Base-by-base conservation (phyloP, 208 protist genomes). In the Acanthamoeba castellanii region DNA sequence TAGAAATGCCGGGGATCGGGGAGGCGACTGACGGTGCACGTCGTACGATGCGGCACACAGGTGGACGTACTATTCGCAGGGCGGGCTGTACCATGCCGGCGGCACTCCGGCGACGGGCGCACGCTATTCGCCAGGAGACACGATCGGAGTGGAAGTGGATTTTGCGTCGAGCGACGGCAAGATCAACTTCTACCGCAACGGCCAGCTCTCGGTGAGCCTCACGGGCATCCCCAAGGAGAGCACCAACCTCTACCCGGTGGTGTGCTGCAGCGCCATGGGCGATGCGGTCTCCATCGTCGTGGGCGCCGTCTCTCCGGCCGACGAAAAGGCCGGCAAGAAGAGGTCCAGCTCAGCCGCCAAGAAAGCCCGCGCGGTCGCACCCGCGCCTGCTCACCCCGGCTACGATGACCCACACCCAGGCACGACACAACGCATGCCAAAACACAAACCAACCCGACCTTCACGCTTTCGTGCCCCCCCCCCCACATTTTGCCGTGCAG, bases 311-410 rank as follows among this genome's bases (percentile, higher is more conserved):
- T 72, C 66, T 20, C 66, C 66, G 14, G 66, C 76, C 30, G 76
- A 85, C 76, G 76, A 85, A 85, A 85, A 85, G 47, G 76, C 47
- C 30, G 76, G 42, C 76, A 85, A 50, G 47, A 47, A 85, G 37
- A 85, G 27, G 76, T 42, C 27, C 18, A 27, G n/a, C 76, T 85
- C 42, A 11, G 34, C 20, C 34, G 25, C 76, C 76, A 85, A 57
- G 76, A 76, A 20, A 37, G 13, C 68, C 68, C 34, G 14, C 14
- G 0, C 9, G 34, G 68, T 20, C 50, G 3, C 66, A n/a, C 66
- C 66, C 22, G 2, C 22, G 22, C n/a, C 22, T 27, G 66, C 66
- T 9, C 66, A 72, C 30, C 66, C 66, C n/a, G 66, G 66, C 30
- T 72, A 72, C 22, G 66, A 72, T n/a, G 66, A 72, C 22, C 66